Evolutionary conservation across 163 green algal genomes (phyloP).

Genomic region (Coccomyxa subellipsoidea): DNA sequence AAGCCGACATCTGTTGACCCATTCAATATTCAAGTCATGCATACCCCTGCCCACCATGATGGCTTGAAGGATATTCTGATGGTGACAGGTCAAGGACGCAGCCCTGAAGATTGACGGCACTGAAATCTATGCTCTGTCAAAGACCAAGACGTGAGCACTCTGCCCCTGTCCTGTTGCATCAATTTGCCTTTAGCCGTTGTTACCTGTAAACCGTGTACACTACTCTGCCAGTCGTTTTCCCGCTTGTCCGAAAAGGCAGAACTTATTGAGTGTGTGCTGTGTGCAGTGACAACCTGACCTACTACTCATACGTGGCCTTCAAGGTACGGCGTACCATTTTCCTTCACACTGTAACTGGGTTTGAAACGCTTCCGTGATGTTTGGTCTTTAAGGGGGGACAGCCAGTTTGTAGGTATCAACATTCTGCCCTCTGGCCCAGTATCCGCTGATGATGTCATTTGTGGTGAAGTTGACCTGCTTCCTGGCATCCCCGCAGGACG

Average conservation of each 20-base stretch:
- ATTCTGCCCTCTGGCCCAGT: too few relatives aligned
- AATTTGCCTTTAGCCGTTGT: neutral
- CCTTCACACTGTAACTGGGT: neutral
- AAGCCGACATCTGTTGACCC: too few relatives aligned
- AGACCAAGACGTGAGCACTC: slow-evolving; percentile 3
- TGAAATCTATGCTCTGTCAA: slow-evolving; percentile 8
- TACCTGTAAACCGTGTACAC: neutral
- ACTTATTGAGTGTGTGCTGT: neutral
- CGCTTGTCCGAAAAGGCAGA: neutral
- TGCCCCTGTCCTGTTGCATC: neutral
- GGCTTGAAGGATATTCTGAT: neutral
- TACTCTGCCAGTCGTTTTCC: neutral
- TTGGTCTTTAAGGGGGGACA: too few relatives aligned
- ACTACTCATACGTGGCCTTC: slow-evolving; percentile 6
- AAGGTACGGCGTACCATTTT: neutral
- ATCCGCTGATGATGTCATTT: too few relatives aligned
- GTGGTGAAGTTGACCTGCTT: too few relatives aligned
- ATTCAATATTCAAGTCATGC: neutral
- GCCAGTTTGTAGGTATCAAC: too few relatives aligned
- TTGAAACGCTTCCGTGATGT: neutral
- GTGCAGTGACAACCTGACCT: slow-evolving; percentile 6
- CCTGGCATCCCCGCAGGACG: neutral
- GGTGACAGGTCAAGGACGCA: slow-evolving; percentile 3
- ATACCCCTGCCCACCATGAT: neutral
- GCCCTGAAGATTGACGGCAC: neutral